phyloP scores from a whole-genome alignment of 164 flowering plant species.

The Annona cherimola region DNA sequence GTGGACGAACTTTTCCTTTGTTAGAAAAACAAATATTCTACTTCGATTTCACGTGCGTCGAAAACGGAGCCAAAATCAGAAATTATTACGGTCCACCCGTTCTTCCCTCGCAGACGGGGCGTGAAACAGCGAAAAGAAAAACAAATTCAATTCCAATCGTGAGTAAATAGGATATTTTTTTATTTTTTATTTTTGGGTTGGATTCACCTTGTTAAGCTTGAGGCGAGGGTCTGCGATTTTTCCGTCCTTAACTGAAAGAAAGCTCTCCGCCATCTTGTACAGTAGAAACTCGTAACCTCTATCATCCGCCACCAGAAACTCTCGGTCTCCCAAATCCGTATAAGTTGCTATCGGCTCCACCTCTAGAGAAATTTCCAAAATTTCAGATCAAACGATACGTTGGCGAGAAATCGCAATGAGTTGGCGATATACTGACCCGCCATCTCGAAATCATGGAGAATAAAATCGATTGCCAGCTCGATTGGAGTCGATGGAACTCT shows the following conservation, averaged over 20 bases:
- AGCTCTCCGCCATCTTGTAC: conserved; percentile 66
- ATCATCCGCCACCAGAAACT: conserved; percentile 80
- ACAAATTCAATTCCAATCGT: too few species aligned
- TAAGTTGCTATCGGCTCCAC: conserved; percentile 91
- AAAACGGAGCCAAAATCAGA: too few species aligned
- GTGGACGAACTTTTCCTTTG: too few species aligned
- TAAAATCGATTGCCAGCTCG: conserved; percentile 92
- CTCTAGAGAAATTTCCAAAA: conserved; percentile 29
- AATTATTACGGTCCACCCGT: too few species aligned
- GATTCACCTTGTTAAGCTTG: conserved; percentile 68
- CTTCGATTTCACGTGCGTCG: too few species aligned
- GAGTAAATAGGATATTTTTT: too few species aligned
- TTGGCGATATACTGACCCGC: conserved; percentile 46
- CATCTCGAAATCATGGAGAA: conserved; percentile 96
- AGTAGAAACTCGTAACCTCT: conserved; percentile 77
- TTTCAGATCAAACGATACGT: neutral
- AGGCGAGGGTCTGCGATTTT: conserved; percentile 63
- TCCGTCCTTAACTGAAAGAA: conserved; percentile 58
- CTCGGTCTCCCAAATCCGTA: conserved; percentile 71
- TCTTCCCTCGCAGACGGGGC: too few species aligned
- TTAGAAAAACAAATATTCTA: too few species aligned
- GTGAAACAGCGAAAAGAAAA: too few species aligned
- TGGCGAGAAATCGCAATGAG: neutral
- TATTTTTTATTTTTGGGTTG: neutral
- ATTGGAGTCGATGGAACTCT: conserved; percentile 77